Conservation (phyloP, 2,329 filamentous ascomycete genomes). For the Aureobasidium sp. region DNA sequence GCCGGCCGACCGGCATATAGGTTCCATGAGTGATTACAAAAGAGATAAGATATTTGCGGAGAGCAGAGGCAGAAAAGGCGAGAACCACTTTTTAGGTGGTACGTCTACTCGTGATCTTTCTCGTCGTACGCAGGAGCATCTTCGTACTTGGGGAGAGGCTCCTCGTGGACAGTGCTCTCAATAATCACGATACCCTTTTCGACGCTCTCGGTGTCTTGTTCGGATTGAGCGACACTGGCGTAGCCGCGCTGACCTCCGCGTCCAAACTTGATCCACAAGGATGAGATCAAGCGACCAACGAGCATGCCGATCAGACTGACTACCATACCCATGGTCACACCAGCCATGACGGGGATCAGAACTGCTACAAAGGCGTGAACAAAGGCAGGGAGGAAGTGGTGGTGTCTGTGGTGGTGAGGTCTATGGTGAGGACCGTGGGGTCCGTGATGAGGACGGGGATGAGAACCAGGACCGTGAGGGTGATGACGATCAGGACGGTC, state of each 20-base stretch:
- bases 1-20: not conserved
- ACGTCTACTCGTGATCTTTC: slow-evolving; percentile 17
- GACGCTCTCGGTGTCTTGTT: slow-evolving; percentile 19
- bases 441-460: slow-evolving; percentile 9
- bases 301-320: slow-evolving; percentile 63
- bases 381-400: slow-evolving; percentile 32
- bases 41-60: not conserved
- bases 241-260: slow-evolving; percentile 38
- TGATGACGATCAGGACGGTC: slow-evolving; percentile 19
- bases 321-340: slow-evolving; percentile 60
- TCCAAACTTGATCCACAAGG: slow-evolving; percentile 50
- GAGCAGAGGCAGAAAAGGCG: not conserved
- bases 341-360: slow-evolving; percentile 60
- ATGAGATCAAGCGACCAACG: slow-evolving; percentile 55
- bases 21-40: not conserved
- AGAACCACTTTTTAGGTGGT: not conserved
- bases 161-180: slow-evolving; percentile 19
- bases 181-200: slow-evolving; percentile 17
- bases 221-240: slow-evolving; percentile 23
- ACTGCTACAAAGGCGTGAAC: slow-evolving; percentile 56
- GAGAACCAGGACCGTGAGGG: slow-evolving; percentile 15
- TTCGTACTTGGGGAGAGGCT: slow-evolving; percentile 28
- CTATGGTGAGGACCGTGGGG: slow-evolving; percentile 17
- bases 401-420: slow-evolving; percentile 25
- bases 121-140: slow-evolving; percentile 30